phyloP scores from a whole-genome alignment of 2,329 filamentous ascomycete species.

The Apiospora hydei region DNA sequence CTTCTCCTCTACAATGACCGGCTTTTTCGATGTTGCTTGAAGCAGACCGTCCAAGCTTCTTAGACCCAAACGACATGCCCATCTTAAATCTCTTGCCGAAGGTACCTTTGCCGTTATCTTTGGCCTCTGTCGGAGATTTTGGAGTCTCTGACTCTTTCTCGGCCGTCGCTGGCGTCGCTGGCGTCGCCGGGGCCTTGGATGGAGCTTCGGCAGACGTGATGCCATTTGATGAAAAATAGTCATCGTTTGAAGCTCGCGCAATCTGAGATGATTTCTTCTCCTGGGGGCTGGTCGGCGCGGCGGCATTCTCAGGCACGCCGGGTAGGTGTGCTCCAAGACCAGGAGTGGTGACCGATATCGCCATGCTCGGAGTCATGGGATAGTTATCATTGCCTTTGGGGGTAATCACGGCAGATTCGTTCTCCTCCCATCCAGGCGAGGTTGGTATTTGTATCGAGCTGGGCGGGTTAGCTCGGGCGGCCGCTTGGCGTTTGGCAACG shows the following conservation, averaged over 20 bases:
- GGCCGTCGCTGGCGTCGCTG: slow-evolving; percentile 53
- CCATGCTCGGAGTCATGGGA: slow-evolving; percentile 76
- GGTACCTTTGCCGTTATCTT: slow-evolving; percentile 66
- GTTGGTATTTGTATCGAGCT: slow-evolving; percentile 60
- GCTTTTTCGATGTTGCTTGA: slow-evolving; percentile 76
- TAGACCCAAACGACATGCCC: slow-evolving; percentile 73
- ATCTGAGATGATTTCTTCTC: slow-evolving; percentile 64
- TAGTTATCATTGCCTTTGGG: slow-evolving; percentile 71
- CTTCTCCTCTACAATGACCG: slow-evolving; percentile 78
- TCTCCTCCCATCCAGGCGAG: slow-evolving; percentile 47
- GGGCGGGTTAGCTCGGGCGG: slow-evolving; percentile 65
- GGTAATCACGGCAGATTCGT: slow-evolving; percentile 59
- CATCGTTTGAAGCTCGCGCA: slow-evolving; percentile 69
- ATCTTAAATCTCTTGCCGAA: slow-evolving; percentile 45
- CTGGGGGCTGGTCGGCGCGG: slow-evolving; percentile 52
- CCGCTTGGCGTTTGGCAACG: slow-evolving; percentile 63
- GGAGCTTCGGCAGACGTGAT: slow-evolving; percentile 57
- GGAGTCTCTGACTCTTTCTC: slow-evolving; percentile 49
- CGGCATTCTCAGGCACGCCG: slow-evolving; percentile 56
- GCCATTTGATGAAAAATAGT: slow-evolving; percentile 80
- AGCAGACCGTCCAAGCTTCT: slow-evolving; percentile 79
- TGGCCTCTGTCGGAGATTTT: slow-evolving; percentile 65
- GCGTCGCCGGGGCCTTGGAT: slow-evolving; percentile 54
- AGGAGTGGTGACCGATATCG: slow-evolving; percentile 80
- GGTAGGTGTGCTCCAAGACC: slow-evolving; percentile 48